Conservation (phyloP, 805 yeast genomes). For the Yarrowia phangngaensis region DNA sequence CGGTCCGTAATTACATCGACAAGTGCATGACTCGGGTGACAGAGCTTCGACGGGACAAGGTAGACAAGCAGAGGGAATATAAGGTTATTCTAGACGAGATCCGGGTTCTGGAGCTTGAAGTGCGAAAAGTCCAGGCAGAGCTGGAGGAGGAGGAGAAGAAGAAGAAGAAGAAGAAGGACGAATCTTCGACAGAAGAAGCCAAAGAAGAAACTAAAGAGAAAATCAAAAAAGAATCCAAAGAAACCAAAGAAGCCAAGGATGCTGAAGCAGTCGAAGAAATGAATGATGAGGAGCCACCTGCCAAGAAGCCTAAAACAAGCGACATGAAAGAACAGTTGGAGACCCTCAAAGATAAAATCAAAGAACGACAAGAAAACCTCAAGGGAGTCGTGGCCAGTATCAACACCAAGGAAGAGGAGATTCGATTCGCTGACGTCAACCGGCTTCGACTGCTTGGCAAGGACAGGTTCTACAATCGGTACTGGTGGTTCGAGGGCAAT, state of each 20-base stretch:
- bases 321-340: background rate
- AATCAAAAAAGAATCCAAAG: too few relatives aligned
- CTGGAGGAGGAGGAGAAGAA: background rate
- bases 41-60: constrained; percentile 57
- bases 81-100: constrained; percentile 53
- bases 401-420: constrained; percentile 50
- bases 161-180: constrained; percentile 26
- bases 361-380: constrained; percentile 38
- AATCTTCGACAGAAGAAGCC: too few relatives aligned
- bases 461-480: constrained; percentile 78
- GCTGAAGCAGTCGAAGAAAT: too few relatives aligned
- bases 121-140: constrained; percentile 14
- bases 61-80: constrained; percentile 61
- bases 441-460: constrained; percentile 72
- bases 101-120: constrained; percentile 32
- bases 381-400: constrained; percentile 23
- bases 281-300: background rate
- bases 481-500: constrained; percentile 92
- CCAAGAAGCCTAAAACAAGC: constrained; percentile 8
- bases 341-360: constrained; percentile 30
- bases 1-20: constrained; percentile 63
- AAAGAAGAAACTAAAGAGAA: too few relatives aligned
- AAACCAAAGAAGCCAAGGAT: too few relatives aligned
- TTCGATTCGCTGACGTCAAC: constrained; percentile 59
- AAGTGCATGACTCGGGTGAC: constrained; percentile 62